phyloP scores from a whole-genome alignment of 1,284 basidiomycete genomes.

The Chiua sp. region DNA sequence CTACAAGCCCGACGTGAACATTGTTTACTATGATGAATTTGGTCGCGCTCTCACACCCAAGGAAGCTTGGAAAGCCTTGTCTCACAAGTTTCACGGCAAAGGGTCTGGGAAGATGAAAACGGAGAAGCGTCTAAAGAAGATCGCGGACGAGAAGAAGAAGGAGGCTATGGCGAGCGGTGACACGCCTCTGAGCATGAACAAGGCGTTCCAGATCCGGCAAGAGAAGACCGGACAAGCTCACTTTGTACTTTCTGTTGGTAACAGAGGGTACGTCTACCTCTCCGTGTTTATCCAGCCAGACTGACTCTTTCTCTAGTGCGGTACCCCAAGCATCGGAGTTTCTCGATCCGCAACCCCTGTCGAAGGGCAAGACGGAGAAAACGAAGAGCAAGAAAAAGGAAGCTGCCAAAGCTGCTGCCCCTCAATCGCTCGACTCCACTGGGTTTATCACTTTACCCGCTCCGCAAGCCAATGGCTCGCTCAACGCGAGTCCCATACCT shows the following conservation, averaged over 20 bases:
- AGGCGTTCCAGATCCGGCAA: constrained; percentile 89
- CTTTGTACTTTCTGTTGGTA: constrained; percentile 93
- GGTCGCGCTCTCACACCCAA: constrained; percentile 91
- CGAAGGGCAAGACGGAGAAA: constrained; percentile 78
- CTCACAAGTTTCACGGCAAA: constrained; percentile 97
- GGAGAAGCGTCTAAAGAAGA: constrained; percentile 93
- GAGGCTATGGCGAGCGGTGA: constrained; percentile 91
- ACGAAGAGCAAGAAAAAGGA: constrained; percentile 80
- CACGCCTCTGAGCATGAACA: constrained; percentile 91
- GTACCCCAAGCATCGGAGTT: constrained; percentile 82
- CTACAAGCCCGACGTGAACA: constrained; percentile 97
- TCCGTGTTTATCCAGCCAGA: background rate
- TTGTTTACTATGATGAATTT: constrained; percentile 97
- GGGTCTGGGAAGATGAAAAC: constrained; percentile 94
- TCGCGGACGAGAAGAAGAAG: constrained; percentile 92
- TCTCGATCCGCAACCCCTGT: constrained; percentile 75
- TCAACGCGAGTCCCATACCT: constrained; percentile 50
- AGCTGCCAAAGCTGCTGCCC: constrained; percentile 52
- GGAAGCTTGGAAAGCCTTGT: constrained; percentile 96
- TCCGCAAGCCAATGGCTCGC: constrained; percentile 48
- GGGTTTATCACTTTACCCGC: constrained; percentile 77
- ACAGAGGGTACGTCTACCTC: constrained; percentile 73
- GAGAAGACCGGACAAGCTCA: constrained; percentile 94
- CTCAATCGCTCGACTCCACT: constrained; percentile 50
- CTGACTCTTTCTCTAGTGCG: constrained; percentile 53